These are phyloP conservation scores for Helicostylum pulchrum DNA, from an alignment of 192 early-diverging fungal species.

Conservation along the genomic window DNA sequence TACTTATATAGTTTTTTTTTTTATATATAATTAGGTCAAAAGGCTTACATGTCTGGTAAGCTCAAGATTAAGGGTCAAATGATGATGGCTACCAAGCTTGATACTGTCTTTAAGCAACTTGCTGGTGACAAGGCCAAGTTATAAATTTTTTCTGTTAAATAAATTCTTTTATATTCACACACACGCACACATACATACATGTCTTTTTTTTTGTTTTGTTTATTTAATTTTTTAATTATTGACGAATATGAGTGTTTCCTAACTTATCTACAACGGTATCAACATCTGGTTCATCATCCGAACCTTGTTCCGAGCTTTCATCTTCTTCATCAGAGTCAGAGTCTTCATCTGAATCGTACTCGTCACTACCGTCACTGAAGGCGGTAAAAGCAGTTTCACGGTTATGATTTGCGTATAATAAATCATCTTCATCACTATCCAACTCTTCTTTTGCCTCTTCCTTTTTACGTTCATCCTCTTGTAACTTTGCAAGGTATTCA, in stretches of 20 bases:
- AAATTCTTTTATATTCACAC: not conserved
- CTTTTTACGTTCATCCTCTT: slow-evolving; percentile 54
- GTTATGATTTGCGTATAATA: slow-evolving; percentile 51
- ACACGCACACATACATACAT: not conserved
- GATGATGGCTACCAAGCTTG: slow-evolving; percentile 71
- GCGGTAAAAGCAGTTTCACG: slow-evolving; percentile 40
- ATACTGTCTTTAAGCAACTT: slow-evolving; percentile 60
- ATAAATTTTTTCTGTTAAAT: slow-evolving; percentile 37
- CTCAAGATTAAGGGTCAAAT: slow-evolving; percentile 79
- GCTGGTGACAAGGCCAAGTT: slow-evolving; percentile 60
- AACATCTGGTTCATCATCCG: slow-evolving; percentile 24
- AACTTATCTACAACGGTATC: not conserved
- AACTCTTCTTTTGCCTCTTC: slow-evolving; percentile 23
- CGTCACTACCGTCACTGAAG: slow-evolving; percentile 16
- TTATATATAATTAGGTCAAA: slow-evolving; percentile 76
- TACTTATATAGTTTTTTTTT: not conserved
- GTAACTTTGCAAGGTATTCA: slow-evolving; percentile 74
- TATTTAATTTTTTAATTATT: not conserved
- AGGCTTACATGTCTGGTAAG: slow-evolving; percentile 90
- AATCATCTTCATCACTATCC: slow-evolving; percentile 40
- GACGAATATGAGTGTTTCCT: not conserved
- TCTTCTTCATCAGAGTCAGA: slow-evolving; percentile 47
- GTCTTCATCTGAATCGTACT: slow-evolving; percentile 54
- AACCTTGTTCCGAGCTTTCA: slow-evolving; percentile 42
- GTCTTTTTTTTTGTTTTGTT: not conserved